Conservation (phyloP, 805 yeast species). For the Yarrowia divulgata region DNA sequence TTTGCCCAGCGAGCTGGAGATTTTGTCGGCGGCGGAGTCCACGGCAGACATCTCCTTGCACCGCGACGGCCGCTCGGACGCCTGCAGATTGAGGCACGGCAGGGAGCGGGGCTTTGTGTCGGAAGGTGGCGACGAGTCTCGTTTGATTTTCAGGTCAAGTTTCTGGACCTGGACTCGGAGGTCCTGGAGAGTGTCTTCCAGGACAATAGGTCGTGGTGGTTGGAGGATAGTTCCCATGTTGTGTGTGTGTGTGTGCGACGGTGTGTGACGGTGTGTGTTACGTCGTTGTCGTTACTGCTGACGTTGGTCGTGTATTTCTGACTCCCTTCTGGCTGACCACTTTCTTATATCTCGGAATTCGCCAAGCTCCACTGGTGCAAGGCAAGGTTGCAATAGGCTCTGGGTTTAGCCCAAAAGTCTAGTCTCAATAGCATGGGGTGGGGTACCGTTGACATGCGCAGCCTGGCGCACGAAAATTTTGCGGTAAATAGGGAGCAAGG, state of each 20-base stretch:
- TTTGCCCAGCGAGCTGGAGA: neutral
- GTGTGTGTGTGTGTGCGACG: neutral
- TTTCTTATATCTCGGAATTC: conserved; percentile 27
- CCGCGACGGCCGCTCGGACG: conserved; percentile 6
- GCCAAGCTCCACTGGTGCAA: neutral
- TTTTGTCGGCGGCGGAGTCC: conserved; percentile 26
- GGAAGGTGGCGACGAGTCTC: conserved; percentile 20
- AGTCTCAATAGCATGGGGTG: conserved; percentile 23
- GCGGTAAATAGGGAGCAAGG: conserved; percentile 35
- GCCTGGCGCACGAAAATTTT: conserved; percentile 28
- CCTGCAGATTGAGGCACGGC: conserved; percentile 3
- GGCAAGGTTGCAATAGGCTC: conserved; percentile 4
- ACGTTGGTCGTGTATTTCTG: no score
- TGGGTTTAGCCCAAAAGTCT: neutral
- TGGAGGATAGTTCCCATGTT: conserved; percentile 26
- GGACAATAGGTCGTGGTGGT: conserved; percentile 15
- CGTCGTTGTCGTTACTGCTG: no score
- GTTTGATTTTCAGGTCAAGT: conserved; percentile 36
- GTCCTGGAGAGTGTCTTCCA: conserved; percentile 36
- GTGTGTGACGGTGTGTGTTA: neutral
- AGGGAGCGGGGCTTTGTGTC: conserved; percentile 1
- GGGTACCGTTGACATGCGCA: conserved; percentile 36
- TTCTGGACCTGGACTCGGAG: conserved; percentile 33
- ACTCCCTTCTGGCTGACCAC: neutral
- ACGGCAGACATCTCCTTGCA: conserved; percentile 5